Evolutionary conservation across 441 rosid genomes (phyloP).

Genomic region (Sinapis alba): DNA sequence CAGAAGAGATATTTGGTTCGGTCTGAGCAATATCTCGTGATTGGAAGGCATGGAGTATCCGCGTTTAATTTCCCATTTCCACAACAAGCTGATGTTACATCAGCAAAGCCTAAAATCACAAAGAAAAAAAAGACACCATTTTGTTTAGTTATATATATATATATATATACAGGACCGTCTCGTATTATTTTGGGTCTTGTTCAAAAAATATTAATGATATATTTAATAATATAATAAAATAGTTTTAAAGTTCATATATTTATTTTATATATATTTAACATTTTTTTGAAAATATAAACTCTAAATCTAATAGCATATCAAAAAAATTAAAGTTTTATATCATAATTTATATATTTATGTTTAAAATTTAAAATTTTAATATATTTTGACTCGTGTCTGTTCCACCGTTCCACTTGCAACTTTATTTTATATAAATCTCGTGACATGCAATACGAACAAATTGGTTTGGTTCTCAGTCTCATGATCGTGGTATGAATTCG

Average conservation of each 20-base stretch:
- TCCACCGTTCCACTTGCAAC: too few species aligned
- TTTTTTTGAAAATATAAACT: too few species aligned
- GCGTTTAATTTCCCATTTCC: slow-evolving; percentile 73
- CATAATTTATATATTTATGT: too few species aligned
- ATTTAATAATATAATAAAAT: too few species aligned
- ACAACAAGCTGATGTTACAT: slow-evolving; percentile 78
- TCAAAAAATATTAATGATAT: too few species aligned
- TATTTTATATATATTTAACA: too few species aligned
- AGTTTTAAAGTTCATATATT: too few species aligned
- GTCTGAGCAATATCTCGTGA: slow-evolving; percentile 60
- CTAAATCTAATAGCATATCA: too few species aligned
- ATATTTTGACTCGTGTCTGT: too few species aligned
- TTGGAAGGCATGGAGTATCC: slow-evolving; percentile 56
- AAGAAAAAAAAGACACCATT: neutral
- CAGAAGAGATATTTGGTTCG: slow-evolving; percentile 75
- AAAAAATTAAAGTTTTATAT: too few species aligned
- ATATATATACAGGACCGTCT: neutral
- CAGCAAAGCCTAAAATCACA: slow-evolving; percentile 37
- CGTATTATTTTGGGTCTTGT: too few species aligned
- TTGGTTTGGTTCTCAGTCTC: neutral
- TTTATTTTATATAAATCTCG: neutral
- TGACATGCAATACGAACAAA: neutral
- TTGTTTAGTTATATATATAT: neutral
- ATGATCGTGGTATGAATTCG: neutral
- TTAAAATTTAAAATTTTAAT: too few species aligned